Evolutionary conservation across 139 green algal species (phyloP).

Genomic region (Klebsormidium nitens): DNA sequence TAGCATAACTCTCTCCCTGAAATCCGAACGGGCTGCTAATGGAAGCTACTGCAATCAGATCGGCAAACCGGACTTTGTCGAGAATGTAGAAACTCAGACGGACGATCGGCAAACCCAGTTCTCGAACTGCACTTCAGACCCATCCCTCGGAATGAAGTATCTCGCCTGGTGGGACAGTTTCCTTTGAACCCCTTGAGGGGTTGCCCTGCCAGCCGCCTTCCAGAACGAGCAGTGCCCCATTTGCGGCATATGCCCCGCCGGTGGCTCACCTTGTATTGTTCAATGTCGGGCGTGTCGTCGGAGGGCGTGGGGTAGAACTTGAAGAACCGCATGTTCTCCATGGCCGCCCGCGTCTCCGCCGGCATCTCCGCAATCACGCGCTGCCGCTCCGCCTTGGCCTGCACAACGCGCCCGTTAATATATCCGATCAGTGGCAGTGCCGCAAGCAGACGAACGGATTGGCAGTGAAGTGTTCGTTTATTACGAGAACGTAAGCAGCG

Average conservation of each 20-base stretch:
- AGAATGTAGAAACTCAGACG: too few relatives aligned
- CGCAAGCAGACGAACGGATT: too few relatives aligned
- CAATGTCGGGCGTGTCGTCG: neutral
- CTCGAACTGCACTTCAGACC: neutral
- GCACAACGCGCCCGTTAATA: too few relatives aligned
- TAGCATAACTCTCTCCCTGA: too few relatives aligned
- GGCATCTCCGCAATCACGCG: neutral
- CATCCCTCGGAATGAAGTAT: neutral
- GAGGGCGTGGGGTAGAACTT: slow-evolving; percentile 5
- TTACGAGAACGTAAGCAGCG: too few relatives aligned
- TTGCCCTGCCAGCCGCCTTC: neutral
- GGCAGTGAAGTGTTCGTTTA: too few relatives aligned
- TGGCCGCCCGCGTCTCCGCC: neutral
- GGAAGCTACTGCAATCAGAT: too few relatives aligned
- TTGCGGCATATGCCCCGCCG: neutral
- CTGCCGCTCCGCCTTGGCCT: slow-evolving; percentile 2
- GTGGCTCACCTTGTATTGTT: neutral
- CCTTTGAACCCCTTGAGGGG: neutral
- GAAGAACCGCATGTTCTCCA: slow-evolving; percentile 4
- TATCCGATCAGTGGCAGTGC: too few relatives aligned
- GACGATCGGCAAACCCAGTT: too few relatives aligned
- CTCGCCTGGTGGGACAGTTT: neutral
- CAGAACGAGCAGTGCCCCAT: neutral
- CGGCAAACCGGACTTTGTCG: too few relatives aligned
- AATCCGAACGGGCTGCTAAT: too few relatives aligned